A percentile compares a stretch with the other conserved stretches of the same genome.
phyloP scores from a whole-genome alignment of 2,329 filamentous ascomycete species.

The Aspergillus viridinutans region DNA sequence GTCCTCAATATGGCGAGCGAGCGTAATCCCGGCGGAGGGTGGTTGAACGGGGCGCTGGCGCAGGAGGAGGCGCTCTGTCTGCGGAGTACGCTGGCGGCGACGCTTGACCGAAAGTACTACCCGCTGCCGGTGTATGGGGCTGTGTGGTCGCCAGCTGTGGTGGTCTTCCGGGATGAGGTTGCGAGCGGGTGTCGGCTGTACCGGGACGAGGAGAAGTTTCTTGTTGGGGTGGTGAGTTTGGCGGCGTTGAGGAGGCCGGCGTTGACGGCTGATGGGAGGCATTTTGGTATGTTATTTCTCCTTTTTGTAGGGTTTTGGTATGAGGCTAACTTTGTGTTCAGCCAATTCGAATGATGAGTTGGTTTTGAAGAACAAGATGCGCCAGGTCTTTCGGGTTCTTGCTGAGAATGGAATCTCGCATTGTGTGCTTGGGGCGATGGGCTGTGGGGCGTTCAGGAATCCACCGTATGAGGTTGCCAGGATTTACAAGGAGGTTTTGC shows the following conservation, averaged over 20 bases:
- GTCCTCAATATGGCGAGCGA: conserved; percentile 60
- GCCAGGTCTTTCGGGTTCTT: conserved; percentile 52
- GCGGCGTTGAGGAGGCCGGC: conserved; percentile 47
- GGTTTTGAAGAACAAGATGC: conserved; percentile 55
- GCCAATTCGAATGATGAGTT: conserved; percentile 36
- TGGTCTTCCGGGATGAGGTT: conserved; percentile 49
- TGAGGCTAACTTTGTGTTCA: background rate
- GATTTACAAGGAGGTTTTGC: conserved; percentile 56
- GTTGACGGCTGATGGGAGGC: conserved; percentile 7
- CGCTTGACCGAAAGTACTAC: conserved; percentile 38
- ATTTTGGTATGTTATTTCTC: conserved; percentile 5
- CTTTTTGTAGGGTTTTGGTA: background rate
- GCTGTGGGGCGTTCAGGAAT: conserved; percentile 60
- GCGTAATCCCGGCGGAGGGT: conserved; percentile 54
- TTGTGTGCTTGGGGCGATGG: conserved; percentile 57
- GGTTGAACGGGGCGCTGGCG: conserved; percentile 54
- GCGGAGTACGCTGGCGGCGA: conserved; percentile 39
- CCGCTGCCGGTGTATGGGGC: conserved; percentile 45
- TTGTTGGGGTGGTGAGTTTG: conserved; percentile 53
- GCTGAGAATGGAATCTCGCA: conserved; percentile 35
- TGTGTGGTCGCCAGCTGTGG: conserved; percentile 53
- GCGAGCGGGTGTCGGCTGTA: conserved; percentile 4
- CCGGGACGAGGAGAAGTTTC: conserved; percentile 31
- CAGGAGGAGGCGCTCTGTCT: conserved; percentile 63
- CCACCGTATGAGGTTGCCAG: conserved; percentile 53